Evolutionary conservation across 257 asterid species (phyloP), one percentile per base, ranked within the genome.

Genomic region (Nicotiana attenuata): DNA sequence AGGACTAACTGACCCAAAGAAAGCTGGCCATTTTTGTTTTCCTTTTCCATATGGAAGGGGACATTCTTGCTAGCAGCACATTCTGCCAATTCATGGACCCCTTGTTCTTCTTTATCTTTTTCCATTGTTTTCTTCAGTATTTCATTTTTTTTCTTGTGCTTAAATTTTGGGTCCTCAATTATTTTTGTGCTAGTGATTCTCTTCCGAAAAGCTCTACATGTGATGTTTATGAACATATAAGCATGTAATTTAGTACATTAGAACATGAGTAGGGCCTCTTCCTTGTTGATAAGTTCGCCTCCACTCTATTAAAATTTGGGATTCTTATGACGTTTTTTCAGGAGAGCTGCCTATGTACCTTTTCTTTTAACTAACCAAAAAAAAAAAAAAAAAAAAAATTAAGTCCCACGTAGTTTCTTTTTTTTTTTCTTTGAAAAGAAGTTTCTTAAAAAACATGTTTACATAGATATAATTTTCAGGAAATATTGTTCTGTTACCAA

Each of bases 21-120:
- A 69, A 81, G 90, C 89, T 85, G 91, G 86, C 90, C 67, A 22
- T 81, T 53, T 71, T 82, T 77, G 9, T 73, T 81, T 20, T 28
- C 69, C 24, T 56, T 47, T 17, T 63, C 17, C 20, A 11, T 65
- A 78, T 77, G 76, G 77, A 84, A 69, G 76, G 81, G 50, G 52
- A 85, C 85, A 83, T 53, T 60, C 56, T 77, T 65, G 85, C 80
- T 24, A 65, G 68, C 65, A 24, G 38, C n/a, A 82, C 73, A 77
- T 83, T 76, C 26, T 31, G 75, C 83, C 82, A 64, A 26, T 64
- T 26, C 10, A 64, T 73, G 63, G 79, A 75, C 79, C 45, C 45
- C 10, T 75, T 7, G 38, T 71, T 71, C 15, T 52, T 20, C 7
- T n/a, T 35, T 20, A 71, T 31, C 35, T 52, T 52, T 13, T 52